Conservation (phyloP, 2,329 filamentous ascomycete species). For the Hypoxylon sp. region DNA sequence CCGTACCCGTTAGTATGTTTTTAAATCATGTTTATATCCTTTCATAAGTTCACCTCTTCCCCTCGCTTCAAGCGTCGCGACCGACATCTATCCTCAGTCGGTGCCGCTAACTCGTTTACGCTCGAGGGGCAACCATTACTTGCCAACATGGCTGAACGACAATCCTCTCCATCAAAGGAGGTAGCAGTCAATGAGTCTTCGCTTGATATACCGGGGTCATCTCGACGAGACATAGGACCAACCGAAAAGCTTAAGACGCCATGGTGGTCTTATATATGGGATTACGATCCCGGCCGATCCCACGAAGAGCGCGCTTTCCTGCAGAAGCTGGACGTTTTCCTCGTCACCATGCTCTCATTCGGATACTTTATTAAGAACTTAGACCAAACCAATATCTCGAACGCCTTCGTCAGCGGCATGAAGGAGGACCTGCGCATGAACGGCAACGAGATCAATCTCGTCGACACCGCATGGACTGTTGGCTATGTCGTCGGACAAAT, state of each 20-base stretch:
- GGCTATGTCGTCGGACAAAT: constrained; percentile 60
- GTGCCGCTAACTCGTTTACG: neutral
- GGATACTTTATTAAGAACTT: constrained; percentile 51
- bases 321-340: constrained; percentile 48
- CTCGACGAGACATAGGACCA: constrained; percentile 8
- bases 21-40: neutral
- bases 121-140: constrained; percentile 5
- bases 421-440: constrained; percentile 55
- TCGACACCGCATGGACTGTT: constrained; percentile 56
- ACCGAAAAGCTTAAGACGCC: constrained; percentile 30
- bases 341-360: constrained; percentile 47
- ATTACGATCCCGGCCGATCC: constrained; percentile 46
- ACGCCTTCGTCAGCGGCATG: constrained; percentile 55
- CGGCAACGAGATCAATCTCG: constrained; percentile 57
- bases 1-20: constrained; percentile 5
- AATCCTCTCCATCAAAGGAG: constrained; percentile 25
- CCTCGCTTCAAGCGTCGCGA: neutral
- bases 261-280: constrained; percentile 50
- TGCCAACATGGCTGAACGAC: constrained; percentile 30
- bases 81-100: neutral
- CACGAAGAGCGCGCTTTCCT: constrained; percentile 47
- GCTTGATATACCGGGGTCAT: constrained; percentile 22
- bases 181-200: constrained; percentile 28
- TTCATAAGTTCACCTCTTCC: constrained; percentile 9
- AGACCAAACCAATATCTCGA: constrained; percentile 47